phyloP scores from a whole-genome alignment of 805 yeast species.

The Ogataea nitratoaversa region DNA sequence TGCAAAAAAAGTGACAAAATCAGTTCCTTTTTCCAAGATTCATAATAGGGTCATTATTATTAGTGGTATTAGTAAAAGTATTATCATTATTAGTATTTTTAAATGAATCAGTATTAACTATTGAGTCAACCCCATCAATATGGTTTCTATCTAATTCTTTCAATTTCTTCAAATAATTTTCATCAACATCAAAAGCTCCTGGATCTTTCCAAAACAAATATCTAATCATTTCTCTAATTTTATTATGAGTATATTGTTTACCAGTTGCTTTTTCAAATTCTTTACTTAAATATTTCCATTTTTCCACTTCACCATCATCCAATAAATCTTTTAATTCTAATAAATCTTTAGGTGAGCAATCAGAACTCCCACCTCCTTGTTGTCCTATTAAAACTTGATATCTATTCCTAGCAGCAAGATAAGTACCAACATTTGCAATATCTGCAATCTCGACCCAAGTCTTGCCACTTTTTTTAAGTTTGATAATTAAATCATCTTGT shows the following conservation, averaged over 20 bases:
- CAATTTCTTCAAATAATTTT: conserved; percentile 38
- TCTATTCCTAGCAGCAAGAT: conserved; percentile 70
- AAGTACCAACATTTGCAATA: conserved; percentile 56
- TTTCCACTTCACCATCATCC: conserved; percentile 68
- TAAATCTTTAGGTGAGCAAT: conserved; percentile 59
- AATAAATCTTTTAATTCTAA: conserved; percentile 44
- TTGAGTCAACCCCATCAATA: no score
- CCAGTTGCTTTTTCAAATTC: conserved; percentile 57
- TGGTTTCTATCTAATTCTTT: conserved; percentile 28
- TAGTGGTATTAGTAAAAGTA: no score
- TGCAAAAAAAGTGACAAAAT: no score
- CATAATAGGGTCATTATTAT: no score
- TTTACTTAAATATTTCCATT: conserved; percentile 60
- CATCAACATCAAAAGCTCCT: conserved; percentile 50
- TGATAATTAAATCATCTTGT: conserved; percentile 63
- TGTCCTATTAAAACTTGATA: conserved; percentile 81
- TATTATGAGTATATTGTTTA: conserved; percentile 45
- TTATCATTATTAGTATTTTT: no score
- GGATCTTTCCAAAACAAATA: conserved; percentile 55
- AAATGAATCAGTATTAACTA: no score
- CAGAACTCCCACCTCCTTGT: conserved; percentile 68
- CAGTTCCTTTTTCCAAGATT: no score
- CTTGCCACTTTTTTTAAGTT: conserved; percentile 57
- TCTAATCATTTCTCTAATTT: conserved; percentile 52
- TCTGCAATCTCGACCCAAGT: conserved; percentile 75